These are phyloP conservation scores for Nothopassalora personata DNA, from an alignment of 2,329 filamentous ascomycete genomes.

Conservation along the genomic window DNA sequence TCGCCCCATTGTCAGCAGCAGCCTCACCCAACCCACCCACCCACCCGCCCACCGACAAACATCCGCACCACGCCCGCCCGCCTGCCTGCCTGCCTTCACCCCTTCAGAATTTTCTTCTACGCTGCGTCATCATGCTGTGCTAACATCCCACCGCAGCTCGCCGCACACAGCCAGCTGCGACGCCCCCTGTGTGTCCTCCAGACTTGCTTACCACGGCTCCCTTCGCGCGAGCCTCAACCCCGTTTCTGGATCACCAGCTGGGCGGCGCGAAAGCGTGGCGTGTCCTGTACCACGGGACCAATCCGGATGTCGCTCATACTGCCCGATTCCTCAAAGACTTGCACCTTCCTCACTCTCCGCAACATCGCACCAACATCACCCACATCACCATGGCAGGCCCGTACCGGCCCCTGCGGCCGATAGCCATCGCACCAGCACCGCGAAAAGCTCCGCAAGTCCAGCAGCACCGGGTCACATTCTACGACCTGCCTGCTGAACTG, in stretches of 20 bases:
- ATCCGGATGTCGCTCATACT: neutral
- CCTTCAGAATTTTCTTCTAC: neutral
- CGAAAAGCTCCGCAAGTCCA: conserved; percentile 10
- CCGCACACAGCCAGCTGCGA: neutral
- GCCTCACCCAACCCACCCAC: too few relatives aligned
- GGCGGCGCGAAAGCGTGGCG: neutral
- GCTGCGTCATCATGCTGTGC: neutral
- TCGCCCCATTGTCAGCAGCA: too few relatives aligned
- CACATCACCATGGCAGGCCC: conserved; percentile 7
- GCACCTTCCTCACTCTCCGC: neutral
- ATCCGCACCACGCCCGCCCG: neutral
- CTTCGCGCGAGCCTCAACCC: neutral
- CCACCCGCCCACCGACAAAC: neutral
- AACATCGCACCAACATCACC: neutral
- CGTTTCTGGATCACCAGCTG: neutral
- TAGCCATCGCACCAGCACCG: conserved; percentile 15
- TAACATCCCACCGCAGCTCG: neutral
- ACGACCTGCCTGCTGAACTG: conserved; percentile 31
- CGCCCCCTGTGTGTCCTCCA: neutral
- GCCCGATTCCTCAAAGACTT: neutral
- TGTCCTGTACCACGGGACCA: neutral
- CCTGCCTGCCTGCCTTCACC: neutral
- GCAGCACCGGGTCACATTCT: conserved; percentile 20
- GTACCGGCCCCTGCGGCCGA: conserved; percentile 8
- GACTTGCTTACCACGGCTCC: neutral